A percentile compares a stretch with the other conserved stretches of the same genome.
phyloP scores from a whole-genome alignment of 1,284 basidiomycete species.

The Gomphus sp. region DNA sequence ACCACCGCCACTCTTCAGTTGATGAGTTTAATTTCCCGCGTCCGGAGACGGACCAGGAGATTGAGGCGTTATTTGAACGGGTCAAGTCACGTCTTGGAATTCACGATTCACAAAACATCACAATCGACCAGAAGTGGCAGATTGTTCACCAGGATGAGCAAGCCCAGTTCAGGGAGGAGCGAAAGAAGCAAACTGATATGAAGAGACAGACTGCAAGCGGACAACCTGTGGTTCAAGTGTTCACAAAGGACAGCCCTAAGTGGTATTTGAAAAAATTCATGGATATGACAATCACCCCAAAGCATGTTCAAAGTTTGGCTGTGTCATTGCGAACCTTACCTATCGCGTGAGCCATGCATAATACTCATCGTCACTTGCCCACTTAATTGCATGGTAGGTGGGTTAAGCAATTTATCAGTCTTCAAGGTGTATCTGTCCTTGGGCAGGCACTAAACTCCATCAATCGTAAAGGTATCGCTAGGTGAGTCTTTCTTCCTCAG shows the following conservation, averaged over 20 bases:
- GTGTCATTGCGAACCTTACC: constrained; percentile 81
- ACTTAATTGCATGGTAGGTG: constrained; percentile 41
- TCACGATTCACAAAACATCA: constrained; percentile 43
- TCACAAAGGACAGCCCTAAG: constrained; percentile 62
- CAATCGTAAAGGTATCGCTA: constrained; percentile 54
- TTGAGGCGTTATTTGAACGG: constrained; percentile 71
- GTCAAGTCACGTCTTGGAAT: constrained; percentile 52
- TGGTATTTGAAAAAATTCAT: constrained; percentile 90
- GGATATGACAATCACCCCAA: constrained; percentile 75
- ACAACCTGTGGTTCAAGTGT: constrained; percentile 32
- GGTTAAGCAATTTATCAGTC: constrained; percentile 71
- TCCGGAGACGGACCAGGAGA: constrained; percentile 63
- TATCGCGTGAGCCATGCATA: constrained; percentile 47
- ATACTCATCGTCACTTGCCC: neutral
- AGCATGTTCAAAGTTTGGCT: constrained; percentile 68
- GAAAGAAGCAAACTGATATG: constrained; percentile 46
- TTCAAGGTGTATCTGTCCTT: constrained; percentile 80
- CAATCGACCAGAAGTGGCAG: constrained; percentile 87
- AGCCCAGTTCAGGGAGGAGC: constrained; percentile 69
- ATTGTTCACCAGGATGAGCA: constrained; percentile 84
- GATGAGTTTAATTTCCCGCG: constrained; percentile 69
- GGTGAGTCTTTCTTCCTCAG: constrained; percentile 31
- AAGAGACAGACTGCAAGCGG: constrained; percentile 51
- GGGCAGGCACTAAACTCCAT: constrained; percentile 73
- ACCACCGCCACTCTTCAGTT: constrained; percentile 12